Conservation (phyloP, 108 stramenopile genomes). For the Cyclotella kingstonii region DNA sequence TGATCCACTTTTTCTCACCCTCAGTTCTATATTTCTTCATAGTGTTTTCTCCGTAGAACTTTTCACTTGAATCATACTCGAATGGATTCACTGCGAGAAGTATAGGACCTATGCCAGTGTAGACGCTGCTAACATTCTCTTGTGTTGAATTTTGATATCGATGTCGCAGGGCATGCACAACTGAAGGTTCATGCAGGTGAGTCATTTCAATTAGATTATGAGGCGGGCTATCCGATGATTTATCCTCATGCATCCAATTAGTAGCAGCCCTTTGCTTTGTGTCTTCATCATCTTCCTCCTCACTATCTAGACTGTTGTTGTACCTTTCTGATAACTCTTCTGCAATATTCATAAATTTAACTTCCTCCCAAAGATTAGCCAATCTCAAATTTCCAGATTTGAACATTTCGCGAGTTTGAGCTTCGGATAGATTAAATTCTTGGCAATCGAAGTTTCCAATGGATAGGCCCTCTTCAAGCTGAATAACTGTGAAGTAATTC, state of each 20-base stretch:
- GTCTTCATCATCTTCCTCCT: conserved; percentile 3
- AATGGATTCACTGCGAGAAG: conserved; percentile 66
- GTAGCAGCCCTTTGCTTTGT: not conserved
- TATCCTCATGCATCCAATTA: not conserved
- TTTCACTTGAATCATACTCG: conserved; percentile 26
- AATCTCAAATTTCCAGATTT: conserved; percentile 20
- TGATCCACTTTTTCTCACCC: conserved; percentile 25
- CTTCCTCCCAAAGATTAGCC: conserved; percentile 29
- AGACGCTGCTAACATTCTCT: conserved; percentile 20
- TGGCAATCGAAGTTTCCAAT: not conserved
- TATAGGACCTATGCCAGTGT: conserved; percentile 63
- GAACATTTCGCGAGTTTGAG: conserved; percentile 1
- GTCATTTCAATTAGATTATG: conserved; percentile 41
- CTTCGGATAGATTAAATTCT: not conserved
- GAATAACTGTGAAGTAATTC: not conserved
- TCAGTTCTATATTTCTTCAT: conserved; percentile 6
- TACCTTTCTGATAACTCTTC: too few relatives aligned
- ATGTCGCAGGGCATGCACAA: conserved; percentile 42
- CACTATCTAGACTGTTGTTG: conserved; percentile 3
- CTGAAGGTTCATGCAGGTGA: conserved; percentile 41
- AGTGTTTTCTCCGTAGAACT: conserved; percentile 20
- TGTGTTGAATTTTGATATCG: conserved; percentile 22
- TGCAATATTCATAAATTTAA: conserved; percentile 19
- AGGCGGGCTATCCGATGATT: conserved; percentile 3
- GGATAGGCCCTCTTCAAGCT: not conserved